Conservation (phyloP, 2,329 filamentous ascomycete genomes). For the Epichloe aotearoae region DNA sequence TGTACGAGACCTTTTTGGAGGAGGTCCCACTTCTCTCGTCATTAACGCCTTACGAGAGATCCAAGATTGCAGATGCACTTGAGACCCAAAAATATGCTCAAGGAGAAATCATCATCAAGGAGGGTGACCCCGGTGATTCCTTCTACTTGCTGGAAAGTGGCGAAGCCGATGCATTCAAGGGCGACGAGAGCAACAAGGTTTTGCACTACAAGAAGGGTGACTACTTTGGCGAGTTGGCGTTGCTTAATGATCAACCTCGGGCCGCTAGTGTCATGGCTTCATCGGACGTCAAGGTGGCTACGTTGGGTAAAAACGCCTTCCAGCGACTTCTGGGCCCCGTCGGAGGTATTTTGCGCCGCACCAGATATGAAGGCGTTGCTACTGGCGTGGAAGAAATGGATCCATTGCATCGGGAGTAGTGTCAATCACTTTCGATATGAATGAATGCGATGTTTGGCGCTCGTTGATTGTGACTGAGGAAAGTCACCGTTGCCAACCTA, state of each 20-base stretch:
- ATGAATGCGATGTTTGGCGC: neutral
- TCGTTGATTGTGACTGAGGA: neutral
- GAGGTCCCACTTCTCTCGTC: constrained; percentile 77
- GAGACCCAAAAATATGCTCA: constrained; percentile 77
- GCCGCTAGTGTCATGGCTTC: constrained; percentile 77
- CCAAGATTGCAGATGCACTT: constrained; percentile 93
- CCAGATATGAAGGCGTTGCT: constrained; percentile 46
- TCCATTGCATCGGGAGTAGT: constrained; percentile 37
- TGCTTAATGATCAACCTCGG: constrained; percentile 86
- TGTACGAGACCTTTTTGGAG: constrained; percentile 95
- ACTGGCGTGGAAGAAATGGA: constrained; percentile 54
- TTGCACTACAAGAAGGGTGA: constrained; percentile 82
- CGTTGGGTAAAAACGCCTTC: constrained; percentile 85
- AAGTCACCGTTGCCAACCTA: neutral
- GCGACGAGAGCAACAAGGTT: constrained; percentile 55
- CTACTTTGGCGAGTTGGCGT: constrained; percentile 90
- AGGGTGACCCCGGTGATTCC: constrained; percentile 81
- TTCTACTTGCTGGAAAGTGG: constrained; percentile 88
- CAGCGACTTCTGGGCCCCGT: constrained; percentile 86
- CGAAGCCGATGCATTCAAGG: constrained; percentile 75
- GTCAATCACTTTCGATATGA: neutral
- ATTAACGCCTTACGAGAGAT: constrained; percentile 82
- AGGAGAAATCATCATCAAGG: constrained; percentile 72
- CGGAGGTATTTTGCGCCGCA: constrained; percentile 85
- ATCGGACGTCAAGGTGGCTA: constrained; percentile 85